These are phyloP conservation scores for Ananas comosus DNA, from an alignment of 176 grass and related monocot species.

Conservation along the genomic window DNA sequence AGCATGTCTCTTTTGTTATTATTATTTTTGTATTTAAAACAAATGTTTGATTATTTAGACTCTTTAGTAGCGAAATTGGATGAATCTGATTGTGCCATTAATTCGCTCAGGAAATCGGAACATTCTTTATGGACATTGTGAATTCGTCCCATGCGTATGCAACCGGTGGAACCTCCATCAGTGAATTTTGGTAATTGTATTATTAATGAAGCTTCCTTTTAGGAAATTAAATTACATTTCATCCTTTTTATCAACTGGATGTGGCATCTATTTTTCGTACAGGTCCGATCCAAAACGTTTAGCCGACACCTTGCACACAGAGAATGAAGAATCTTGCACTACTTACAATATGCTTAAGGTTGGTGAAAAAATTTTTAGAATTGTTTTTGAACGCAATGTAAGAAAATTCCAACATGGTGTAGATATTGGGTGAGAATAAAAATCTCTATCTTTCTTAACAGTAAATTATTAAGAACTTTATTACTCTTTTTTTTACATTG, in stretches of 20 bases:
- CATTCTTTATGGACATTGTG: conserved; percentile 72
- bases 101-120: conserved; percentile 56
- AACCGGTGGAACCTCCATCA: conserved; percentile 79
- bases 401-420: too few relatives aligned
- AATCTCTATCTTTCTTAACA: too few relatives aligned
- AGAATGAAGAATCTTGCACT: conserved; percentile 86
- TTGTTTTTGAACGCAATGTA: too few relatives aligned
- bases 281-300: conserved; percentile 78
- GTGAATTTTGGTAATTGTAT: conserved; percentile 73
- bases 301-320: conserved; percentile 47
- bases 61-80: neutral
- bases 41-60: neutral
- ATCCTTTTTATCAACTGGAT: conserved; percentile 1
- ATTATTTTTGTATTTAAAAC: neutral
- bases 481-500: neutral
- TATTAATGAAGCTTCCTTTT: neutral
- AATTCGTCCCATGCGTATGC: conserved; percentile 91
- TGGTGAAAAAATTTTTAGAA: conserved; percentile 6
- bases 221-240: neutral
- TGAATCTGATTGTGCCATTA: conserved; percentile 1
- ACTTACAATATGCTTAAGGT: conserved; percentile 99
- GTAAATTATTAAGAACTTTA: neutral
- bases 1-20: neutral
- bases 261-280: conserved; percentile 1
- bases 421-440: too few relatives aligned